phyloP scores from a whole-genome alignment of 2,329 filamentous ascomycete species.

The Colletotrichum caudatum region DNA sequence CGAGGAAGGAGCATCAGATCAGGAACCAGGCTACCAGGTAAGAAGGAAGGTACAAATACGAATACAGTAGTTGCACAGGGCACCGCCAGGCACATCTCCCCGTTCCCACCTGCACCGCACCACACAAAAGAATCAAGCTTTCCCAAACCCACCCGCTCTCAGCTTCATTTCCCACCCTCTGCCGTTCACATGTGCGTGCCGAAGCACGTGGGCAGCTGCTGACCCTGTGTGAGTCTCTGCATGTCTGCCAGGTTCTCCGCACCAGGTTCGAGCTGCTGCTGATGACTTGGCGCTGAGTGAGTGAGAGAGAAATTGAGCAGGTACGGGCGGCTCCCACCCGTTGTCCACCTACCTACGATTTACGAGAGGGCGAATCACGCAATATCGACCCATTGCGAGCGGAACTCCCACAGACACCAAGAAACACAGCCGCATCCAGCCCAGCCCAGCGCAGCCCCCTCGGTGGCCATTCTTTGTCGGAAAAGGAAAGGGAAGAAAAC shows the following conservation, averaged over 20 bases:
- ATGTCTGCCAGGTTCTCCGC: neutral
- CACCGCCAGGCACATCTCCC: constrained; percentile 3
- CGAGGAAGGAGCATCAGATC: neutral
- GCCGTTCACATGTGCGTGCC: constrained; percentile 26
- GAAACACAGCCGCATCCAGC: constrained; percentile 29
- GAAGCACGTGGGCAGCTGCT: constrained; percentile 35
- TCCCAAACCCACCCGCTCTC: constrained; percentile 18
- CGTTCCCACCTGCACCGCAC: constrained; percentile 25
- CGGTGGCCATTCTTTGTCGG: constrained; percentile 14
- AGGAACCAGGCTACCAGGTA: too few relatives aligned
- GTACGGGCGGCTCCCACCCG: neutral
- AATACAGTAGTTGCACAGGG: too few relatives aligned
- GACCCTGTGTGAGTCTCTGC: constrained; percentile 30
- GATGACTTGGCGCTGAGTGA: neutral
- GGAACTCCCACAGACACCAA: neutral
- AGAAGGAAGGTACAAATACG: too few relatives aligned
- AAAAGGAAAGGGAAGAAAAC: constrained; percentile 8
- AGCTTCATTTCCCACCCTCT: constrained; percentile 31
- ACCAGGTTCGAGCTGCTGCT: neutral
- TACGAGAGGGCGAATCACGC: neutral
- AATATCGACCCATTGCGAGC: constrained; percentile 1
- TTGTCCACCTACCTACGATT: neutral
- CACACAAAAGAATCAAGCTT: constrained; percentile 34
- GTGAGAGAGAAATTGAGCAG: neutral
- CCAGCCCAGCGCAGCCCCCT: neutral